Conservation (phyloP, 75 land plant genomes). For the Pseudotsuga menziesii region DNA sequence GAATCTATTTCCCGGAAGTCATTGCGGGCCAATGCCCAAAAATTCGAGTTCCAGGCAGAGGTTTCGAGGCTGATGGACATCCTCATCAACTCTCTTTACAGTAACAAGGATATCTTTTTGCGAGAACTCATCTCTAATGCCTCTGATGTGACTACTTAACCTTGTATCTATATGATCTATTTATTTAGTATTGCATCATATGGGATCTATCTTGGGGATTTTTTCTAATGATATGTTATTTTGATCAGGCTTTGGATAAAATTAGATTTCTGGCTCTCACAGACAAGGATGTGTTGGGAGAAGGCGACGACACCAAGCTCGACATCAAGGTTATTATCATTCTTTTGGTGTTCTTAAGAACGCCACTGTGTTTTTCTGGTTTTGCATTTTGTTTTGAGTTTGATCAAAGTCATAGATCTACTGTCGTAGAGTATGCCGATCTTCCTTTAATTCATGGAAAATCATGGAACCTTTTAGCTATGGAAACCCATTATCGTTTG, state of each 20-base stretch:
- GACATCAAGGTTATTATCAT: conserved; percentile 68
- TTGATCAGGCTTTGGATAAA: conserved; percentile 85
- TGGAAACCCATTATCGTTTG: no score
- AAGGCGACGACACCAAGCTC: conserved; percentile 92
- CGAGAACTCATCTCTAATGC: conserved; percentile 98
- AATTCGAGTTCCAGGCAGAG: conserved; percentile 97
- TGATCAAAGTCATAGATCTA: no score
- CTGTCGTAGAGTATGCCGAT: no score
- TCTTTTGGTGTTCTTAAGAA: not conserved
- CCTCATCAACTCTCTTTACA: conserved; percentile 95
- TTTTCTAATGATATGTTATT: not conserved
- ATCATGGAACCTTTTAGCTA: no score
- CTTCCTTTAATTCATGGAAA: no score
- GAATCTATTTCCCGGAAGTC: conserved; percentile 78
- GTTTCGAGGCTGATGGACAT: conserved; percentile 99
- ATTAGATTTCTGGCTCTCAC: conserved; percentile 93
- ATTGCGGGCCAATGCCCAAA: conserved; percentile 75
- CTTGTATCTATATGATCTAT: not conserved
- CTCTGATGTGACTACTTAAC: conserved; percentile 72
- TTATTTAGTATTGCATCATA: no score
- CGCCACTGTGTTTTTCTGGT: no score
- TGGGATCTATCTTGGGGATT: no score
- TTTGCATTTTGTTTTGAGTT: no score
- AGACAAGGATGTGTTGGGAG: conserved; percentile 90
- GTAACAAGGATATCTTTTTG: conserved; percentile 95